Percentiles rank a stretch among this genome's conserved stretches.
phyloP scores from a whole-genome alignment of 164 flowering plant genomes.

The Macadamia integrifolia region DNA sequence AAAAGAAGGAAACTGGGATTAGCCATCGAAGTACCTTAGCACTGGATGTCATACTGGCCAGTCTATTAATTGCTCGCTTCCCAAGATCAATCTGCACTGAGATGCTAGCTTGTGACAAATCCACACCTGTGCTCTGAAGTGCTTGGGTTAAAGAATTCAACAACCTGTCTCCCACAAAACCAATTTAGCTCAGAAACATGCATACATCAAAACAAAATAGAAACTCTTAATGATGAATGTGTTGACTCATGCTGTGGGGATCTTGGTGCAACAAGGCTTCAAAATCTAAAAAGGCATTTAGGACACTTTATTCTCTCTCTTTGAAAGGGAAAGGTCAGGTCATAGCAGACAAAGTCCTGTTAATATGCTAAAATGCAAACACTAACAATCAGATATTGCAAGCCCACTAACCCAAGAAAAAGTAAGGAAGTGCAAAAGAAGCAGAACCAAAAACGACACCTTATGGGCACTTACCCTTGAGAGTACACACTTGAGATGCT shows the following conservation, averaged over 20 bases:
- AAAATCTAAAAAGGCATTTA: too few species aligned
- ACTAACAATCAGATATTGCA: not conserved
- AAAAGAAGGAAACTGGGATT: too few species aligned
- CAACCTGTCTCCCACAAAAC: conserved; percentile 47
- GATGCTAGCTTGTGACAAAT: conserved; percentile 80
- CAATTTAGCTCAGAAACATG: not conserved
- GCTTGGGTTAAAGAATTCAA: conserved; percentile 72
- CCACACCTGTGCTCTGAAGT: conserved; percentile 78
- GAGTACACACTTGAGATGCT: conserved; percentile 77
- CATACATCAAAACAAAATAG: not conserved
- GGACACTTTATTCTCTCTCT: too few species aligned
- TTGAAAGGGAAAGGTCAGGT: too few species aligned
- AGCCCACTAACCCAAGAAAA: not conserved
- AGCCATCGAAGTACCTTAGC: conserved; percentile 16
- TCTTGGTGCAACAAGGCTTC: too few species aligned
- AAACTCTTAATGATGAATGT: too few species aligned
- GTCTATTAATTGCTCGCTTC: conserved; percentile 42
- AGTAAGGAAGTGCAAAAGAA: not conserved
- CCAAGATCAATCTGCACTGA: conserved; percentile 91
- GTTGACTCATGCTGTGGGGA: too few species aligned
- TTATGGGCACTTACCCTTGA: conserved; percentile 52
- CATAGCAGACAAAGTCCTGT: too few species aligned
- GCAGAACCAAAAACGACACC: not conserved
- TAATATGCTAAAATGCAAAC: too few species aligned
- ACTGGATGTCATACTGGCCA: conserved; percentile 23